phyloP scores from a whole-genome alignment of 2,329 filamentous ascomycete species.

The Penicillium sp. region DNA sequence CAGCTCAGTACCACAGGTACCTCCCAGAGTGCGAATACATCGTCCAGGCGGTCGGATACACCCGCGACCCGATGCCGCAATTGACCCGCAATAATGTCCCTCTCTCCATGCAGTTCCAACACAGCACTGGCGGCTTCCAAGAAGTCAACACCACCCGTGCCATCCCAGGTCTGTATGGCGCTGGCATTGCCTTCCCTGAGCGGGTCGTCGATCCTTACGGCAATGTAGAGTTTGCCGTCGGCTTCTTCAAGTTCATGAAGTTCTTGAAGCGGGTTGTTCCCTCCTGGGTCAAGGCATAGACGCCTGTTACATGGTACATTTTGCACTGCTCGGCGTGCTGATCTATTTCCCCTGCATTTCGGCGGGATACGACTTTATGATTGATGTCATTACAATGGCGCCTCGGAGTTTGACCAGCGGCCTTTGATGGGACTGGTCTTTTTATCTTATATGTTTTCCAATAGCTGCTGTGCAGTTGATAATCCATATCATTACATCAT shows the following conservation, averaged over 20 bases:
- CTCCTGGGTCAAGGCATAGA: slow-evolving; percentile 42
- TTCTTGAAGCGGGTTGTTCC: slow-evolving; percentile 59
- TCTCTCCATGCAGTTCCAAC: slow-evolving; percentile 33
- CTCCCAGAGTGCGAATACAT: slow-evolving; percentile 56
- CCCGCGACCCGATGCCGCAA: slow-evolving; percentile 52
- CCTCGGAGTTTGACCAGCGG: neutral
- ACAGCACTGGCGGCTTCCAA: slow-evolving; percentile 49
- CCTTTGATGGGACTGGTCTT: neutral
- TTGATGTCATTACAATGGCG: slow-evolving; percentile 1
- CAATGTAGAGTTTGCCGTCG: slow-evolving; percentile 64
- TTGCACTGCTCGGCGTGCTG: neutral
- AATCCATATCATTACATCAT: neutral
- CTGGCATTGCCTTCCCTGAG: slow-evolving; percentile 66
- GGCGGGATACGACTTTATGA: slow-evolving; percentile 2
- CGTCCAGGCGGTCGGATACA: slow-evolving; percentile 63
- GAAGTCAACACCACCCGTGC: slow-evolving; percentile 42
- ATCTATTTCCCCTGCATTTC: neutral
- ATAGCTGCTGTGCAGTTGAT: neutral
- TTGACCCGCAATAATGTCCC: slow-evolving; percentile 41
- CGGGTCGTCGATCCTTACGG: slow-evolving; percentile 61
- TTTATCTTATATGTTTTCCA: neutral
- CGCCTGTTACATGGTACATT: neutral
- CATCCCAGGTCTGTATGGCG: slow-evolving; percentile 59
- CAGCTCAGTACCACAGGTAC: slow-evolving; percentile 47
- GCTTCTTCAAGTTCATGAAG: slow-evolving; percentile 68